phyloP scores from a whole-genome alignment of 2,329 filamentous ascomycete genomes.

The Parastagonospora avenae region DNA sequence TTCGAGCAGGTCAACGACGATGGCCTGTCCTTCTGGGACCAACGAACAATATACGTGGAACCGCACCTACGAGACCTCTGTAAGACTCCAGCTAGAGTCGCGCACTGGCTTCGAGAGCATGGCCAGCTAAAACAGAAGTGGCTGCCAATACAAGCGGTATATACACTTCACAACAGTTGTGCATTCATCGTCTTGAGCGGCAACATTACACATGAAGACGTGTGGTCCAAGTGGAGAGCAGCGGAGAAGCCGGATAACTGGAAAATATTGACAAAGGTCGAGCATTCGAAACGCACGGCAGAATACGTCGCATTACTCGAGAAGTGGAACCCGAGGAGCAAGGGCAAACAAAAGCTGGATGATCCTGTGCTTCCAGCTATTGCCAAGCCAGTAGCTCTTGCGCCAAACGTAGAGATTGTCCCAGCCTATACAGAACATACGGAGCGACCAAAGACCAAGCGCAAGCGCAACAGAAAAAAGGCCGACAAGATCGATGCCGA shows the following conservation, averaged over 20 bases:
- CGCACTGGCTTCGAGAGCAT: slow-evolving; percentile 37
- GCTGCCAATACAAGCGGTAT: slow-evolving; percentile 43
- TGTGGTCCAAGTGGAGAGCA: slow-evolving; percentile 39
- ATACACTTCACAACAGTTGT: slow-evolving; percentile 38
- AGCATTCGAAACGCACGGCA: slow-evolving; percentile 37
- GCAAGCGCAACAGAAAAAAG: slow-evolving; percentile 30
- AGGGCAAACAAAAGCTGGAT: slow-evolving; percentile 13
- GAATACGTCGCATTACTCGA: slow-evolving; percentile 37
- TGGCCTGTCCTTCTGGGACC: slow-evolving; percentile 42
- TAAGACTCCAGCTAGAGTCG: slow-evolving; percentile 36
- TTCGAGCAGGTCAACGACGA: slow-evolving; percentile 32
- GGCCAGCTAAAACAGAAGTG: slow-evolving; percentile 37
- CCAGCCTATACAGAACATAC: slow-evolving; percentile 2
- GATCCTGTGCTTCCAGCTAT: slow-evolving; percentile 19
- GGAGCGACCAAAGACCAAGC: slow-evolving; percentile 18
- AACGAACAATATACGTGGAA: slow-evolving; percentile 46
- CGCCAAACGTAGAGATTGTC: slow-evolving; percentile 7
- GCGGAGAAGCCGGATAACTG: slow-evolving; percentile 34
- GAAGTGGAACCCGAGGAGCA: slow-evolving; percentile 24
- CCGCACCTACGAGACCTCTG: slow-evolving; percentile 40
- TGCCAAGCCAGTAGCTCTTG: slow-evolving; percentile 22
- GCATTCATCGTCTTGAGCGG: slow-evolving; percentile 44
- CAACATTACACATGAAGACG: slow-evolving; percentile 34
- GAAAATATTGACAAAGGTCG: slow-evolving; percentile 45
- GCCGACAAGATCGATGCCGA: slow-evolving; percentile 8